Base-by-base conservation (phyloP, 2,329 filamentous ascomycete genomes). In the Fusarium sambucinum region DNA sequence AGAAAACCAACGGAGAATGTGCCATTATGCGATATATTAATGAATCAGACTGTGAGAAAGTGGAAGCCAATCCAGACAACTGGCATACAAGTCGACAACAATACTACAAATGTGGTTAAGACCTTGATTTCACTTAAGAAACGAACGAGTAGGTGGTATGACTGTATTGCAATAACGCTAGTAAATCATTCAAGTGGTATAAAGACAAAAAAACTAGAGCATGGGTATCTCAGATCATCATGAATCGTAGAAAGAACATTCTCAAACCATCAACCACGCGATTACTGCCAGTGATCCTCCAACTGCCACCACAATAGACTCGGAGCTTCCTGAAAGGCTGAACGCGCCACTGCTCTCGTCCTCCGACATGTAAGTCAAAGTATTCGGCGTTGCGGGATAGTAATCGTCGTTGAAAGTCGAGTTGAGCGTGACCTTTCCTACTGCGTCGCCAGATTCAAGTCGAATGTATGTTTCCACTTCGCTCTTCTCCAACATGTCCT, bases 391-490 rank as follows among this genome's bases (percentile, higher is more conserved):
- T 6, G 74, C 72, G 0, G 82, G 80, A 73, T 91, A 90, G 29
- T 66, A 60, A 73, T 90, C 88, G 5, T 73, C 67, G 2, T 88
- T 87, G 64, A 85, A 90, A 0, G 88, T 90, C 3, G 80, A 76
- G 70, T 91, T 91, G 50, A 91, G 75, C 5, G 77, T 80, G 5
- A 91, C 84, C 3, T 70, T 75, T 0, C 85, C 86, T 1, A 86
- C 83, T 0, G 84, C 74, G 1, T 77, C 79, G 0, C 86, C 86
- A 45, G 84, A 82, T 71, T 90, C 88, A 30, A 91, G 78, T 3
- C 87, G 81, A 37, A 90, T 86, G 83, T 87, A 91, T 0, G 87
- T 90, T 33, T 88, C 82, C 1, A 87, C 76, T 37, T 82, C 81
- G 21, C 78, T 68, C 6, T 77, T 66, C 8, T 71, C 70, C 17